Percentiles rank a stretch among this genome's conserved stretches.
phyloP scores from a whole-genome alignment of 2,329 filamentous ascomycete genomes.

The Calonectria honghensis region DNA sequence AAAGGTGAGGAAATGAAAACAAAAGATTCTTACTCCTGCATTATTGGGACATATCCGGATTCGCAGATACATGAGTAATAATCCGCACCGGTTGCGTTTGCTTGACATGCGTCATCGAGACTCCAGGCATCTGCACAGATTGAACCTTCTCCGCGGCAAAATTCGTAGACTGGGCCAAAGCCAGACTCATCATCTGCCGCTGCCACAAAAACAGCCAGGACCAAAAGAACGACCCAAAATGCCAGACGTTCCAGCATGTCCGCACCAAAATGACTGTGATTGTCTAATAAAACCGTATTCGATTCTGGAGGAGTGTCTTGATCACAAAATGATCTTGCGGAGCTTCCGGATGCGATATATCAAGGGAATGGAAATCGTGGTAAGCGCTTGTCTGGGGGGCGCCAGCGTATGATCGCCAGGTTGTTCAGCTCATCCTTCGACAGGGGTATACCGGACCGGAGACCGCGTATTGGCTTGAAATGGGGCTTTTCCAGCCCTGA shows the following conservation, averaged over 20 bases:
- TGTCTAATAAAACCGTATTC: too few relatives aligned
- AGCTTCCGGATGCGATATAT: not conserved
- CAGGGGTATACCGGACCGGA: not conserved
- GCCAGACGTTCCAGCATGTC: not conserved
- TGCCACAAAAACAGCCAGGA: slow-evolving; percentile 7
- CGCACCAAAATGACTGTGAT: too few relatives aligned
- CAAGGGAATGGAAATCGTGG: not conserved
- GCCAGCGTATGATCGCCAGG: not conserved
- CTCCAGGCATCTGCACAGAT: slow-evolving; percentile 41
- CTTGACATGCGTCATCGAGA: slow-evolving; percentile 39
- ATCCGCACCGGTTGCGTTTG: slow-evolving; percentile 33
- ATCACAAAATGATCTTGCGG: not conserved
- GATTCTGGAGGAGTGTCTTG: not conserved
- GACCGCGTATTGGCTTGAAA: not conserved
- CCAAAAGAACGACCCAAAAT: not conserved
- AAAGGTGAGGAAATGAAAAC: not conserved
- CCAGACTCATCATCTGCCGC: not conserved
- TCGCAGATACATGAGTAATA: slow-evolving; percentile 43
- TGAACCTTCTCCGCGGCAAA: slow-evolving; percentile 42
- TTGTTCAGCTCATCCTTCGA: not conserved
- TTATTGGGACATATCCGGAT: slow-evolving; percentile 41
- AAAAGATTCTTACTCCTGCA: slow-evolving; percentile 35
- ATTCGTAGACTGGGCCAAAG: slow-evolving; percentile 28
- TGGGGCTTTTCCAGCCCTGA: not conserved
- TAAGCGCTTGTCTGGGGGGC: not conserved